Base-by-base conservation (phyloP, 495 filamentous ascomycete species). In the Aspergillus steynii region DNA sequence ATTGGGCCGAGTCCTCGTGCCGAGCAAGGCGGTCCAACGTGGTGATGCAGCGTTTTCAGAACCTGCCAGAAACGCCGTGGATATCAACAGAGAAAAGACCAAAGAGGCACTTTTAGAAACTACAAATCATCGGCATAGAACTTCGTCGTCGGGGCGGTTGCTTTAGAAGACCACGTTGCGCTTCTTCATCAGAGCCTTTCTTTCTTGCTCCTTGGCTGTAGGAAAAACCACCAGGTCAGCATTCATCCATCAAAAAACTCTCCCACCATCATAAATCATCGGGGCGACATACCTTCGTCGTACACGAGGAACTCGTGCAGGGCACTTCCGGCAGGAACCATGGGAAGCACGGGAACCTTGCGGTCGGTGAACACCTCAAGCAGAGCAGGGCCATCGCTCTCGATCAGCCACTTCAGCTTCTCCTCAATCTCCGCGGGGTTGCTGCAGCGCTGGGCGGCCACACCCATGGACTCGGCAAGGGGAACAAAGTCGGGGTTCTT, bases 301-400 rank as follows among this genome's bases (percentile, higher is more conserved):
- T 92, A 99, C 25, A 93, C 82, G 68, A 97, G 77, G 79, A 98
- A 96, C 77, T 99, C 96, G 70, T 98, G 92, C 64, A 99, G 81
- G 60, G 82, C 96, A 60, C 81, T 86, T 32, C 96, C 95, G 32
- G 83, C 87, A 27, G 93, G 93, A 53, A 99, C 95, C 95, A 98
- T 98, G 25, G 95, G 95, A 55, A 99, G 79, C 15, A 99, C 96
- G 50, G 96, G 93, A n/a, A 98, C 91, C 85, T 97, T 97, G 83
- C 96, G 93, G 69, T 83, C 81, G 53, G 82, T 82, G 56, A 81
- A 72, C 34, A 82, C 81, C 68, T 85, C 82, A 37, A 92, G 78
- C 63, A 95, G 80, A 29, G 90, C 88, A 49, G 91, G 90, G 29
- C 90, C 91, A 34, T 93, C 88, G 29, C 82, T 85, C 57, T 92